Base-by-base conservation (phyloP, 2,329 filamentous ascomycete genomes). In the Sclerotinia spermophila region DNA sequence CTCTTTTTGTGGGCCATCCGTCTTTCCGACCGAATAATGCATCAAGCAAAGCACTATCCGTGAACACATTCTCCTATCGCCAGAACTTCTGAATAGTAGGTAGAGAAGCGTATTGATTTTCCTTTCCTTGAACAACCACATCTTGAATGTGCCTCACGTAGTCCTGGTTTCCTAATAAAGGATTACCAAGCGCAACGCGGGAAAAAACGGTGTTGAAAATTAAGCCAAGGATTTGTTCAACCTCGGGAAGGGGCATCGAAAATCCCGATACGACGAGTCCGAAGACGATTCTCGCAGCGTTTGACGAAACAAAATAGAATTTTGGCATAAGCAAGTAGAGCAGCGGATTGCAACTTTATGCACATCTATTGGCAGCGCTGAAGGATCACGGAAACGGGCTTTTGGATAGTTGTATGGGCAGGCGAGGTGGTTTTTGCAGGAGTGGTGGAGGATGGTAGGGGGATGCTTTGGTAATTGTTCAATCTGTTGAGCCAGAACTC, bases 231-330 rank as follows among this genome's bases (percentile, higher is more conserved):
- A 77, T 74, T 21, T 77, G 72, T 17, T 75, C 71, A 3, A 76
- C 73, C 8, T 78, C 78, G 6, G 68, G n/a, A 2, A 82, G 45
- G 0, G 79, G 79, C 7, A 81, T 69, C n/a, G 74, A 78, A 10
- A 82, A 78, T 10, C 81, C 81, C 0, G 78, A 79, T 0, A 83
- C 64, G 1, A 80, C 78, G n/a, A 73, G 71, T 1, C 81, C 81
- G 71, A 82, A 80, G 1, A 75, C 73, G 17, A 83, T 82, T 82
- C 77, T 96, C 92, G 0, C 51, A 51, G 17, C 65, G 65, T 21
- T 56, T 67, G 21, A 67, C 65, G 6, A 58, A 58, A 30, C 65
- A 67, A 8, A 30, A 67, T 19, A 67, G 65, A 13, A 38, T 53
- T 42, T 67, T 67, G n/a, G 35, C 51, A 11, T 58, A 67, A 24